These are phyloP conservation scores for Phytophthora pisi DNA, from an alignment of 352 stramenopile genomes.

Conservation along the genomic window DNA sequence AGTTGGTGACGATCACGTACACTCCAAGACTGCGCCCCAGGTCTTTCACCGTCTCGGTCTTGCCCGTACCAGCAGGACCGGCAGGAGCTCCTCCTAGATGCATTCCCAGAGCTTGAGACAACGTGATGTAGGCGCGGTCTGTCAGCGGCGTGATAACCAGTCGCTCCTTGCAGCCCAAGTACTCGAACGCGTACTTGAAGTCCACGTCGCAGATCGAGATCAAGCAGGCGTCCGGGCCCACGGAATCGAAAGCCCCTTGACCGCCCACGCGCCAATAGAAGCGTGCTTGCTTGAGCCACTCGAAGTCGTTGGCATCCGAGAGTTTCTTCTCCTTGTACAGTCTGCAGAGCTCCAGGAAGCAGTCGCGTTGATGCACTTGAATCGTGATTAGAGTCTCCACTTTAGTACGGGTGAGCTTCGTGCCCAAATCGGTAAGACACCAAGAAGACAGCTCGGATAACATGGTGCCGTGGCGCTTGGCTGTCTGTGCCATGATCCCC, in stretches of 20 bases:
- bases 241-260: constrained; percentile 80
- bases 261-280: constrained; percentile 67
- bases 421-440: constrained; percentile 90
- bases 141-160: constrained; percentile 92
- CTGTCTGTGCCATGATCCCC: constrained; percentile 86
- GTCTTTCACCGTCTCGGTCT: constrained; percentile 93
- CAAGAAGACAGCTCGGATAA: constrained; percentile 91
- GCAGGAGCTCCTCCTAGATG: constrained; percentile 89
- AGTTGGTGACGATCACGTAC: constrained; percentile 94
- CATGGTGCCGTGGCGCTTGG: constrained; percentile 78
- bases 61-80: constrained; percentile 89
- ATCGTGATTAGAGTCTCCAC: constrained; percentile 95
- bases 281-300: constrained; percentile 84
- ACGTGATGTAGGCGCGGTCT: constrained; percentile 91
- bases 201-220: constrained; percentile 94
- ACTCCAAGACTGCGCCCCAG: constrained; percentile 90
- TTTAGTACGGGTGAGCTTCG: constrained; percentile 92
- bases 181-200: constrained; percentile 95
- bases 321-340: constrained; percentile 88
- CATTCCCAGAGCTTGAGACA: constrained; percentile 90
- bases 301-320: constrained; percentile 75
- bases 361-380: constrained; percentile 90
- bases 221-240: constrained; percentile 90
- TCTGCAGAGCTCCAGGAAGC: constrained; percentile 66
- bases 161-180: constrained; percentile 91